phyloP scores from a whole-genome alignment of 805 yeast genomes.

The Saccharomycopsis sp. region DNA sequence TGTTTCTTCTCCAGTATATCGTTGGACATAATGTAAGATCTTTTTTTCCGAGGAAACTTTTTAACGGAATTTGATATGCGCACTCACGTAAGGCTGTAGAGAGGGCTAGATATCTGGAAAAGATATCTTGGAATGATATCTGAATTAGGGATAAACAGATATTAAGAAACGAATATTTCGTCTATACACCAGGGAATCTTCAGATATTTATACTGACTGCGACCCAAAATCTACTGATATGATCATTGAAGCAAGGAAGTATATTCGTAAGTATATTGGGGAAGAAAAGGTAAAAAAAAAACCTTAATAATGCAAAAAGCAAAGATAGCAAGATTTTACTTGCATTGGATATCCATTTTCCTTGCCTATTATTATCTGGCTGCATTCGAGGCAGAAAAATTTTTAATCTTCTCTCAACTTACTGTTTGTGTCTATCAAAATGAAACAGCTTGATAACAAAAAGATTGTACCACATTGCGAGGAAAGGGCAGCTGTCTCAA shows the following conservation, averaged over 20 bases:
- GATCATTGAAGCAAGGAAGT: too few relatives aligned
- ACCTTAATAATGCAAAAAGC: background rate
- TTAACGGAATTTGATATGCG: background rate
- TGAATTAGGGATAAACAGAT: too few relatives aligned
- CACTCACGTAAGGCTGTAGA: background rate
- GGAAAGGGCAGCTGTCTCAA: background rate
- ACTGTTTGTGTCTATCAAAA: background rate
- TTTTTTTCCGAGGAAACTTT: background rate
- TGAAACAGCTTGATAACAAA: background rate
- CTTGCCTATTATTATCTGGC: background rate
- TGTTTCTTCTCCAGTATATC: background rate
- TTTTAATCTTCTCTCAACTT: background rate
- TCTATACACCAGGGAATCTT: background rate
- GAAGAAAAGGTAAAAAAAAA: background rate
- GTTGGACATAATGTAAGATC: background rate
- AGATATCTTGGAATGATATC: too few relatives aligned
- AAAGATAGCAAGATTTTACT: background rate
- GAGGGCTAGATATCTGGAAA: background rate
- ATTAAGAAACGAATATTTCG: background rate
- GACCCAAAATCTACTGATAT: background rate
- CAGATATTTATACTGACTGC: background rate
- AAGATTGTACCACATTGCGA: background rate
- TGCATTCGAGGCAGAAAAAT: background rate
- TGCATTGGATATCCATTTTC: background rate
- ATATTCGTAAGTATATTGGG: too few relatives aligned